phyloP scores from a whole-genome alignment of 805 yeast genomes.

The Metschnikowia baotianmanensis region DNA sequence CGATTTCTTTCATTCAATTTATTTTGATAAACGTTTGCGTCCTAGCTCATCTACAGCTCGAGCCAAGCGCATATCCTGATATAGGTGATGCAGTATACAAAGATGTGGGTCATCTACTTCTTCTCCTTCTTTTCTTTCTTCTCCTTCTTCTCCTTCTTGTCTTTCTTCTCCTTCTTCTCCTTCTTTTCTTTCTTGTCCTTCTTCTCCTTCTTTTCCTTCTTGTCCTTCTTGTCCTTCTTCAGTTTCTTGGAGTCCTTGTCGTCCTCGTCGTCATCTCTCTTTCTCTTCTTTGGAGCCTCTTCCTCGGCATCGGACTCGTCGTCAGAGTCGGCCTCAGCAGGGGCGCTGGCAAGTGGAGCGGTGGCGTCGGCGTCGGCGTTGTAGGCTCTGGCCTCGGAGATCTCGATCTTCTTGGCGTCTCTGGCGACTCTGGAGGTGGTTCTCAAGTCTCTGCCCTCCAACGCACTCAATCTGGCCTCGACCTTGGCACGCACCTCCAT shows the following conservation, averaged over 20 bases:
- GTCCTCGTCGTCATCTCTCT: constrained; percentile 20
- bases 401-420: constrained; percentile 82
- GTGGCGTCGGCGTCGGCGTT: constrained; percentile 85
- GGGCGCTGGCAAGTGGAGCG: constrained; percentile 43
- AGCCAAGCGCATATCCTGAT: constrained; percentile 4
- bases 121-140: too few species aligned
- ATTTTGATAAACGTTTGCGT: background rate
- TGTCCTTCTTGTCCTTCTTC: constrained; percentile 23
- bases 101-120: constrained; percentile 24
- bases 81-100: constrained; percentile 19
- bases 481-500: constrained; percentile 87
- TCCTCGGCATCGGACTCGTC: constrained; percentile 21
- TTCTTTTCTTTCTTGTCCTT: constrained; percentile 46
- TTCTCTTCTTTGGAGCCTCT: constrained; percentile 19
- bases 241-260: constrained; percentile 17
- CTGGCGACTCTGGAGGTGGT: constrained; percentile 80
- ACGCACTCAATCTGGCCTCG: constrained; percentile 88
- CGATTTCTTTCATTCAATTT: background rate
- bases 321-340: constrained; percentile 23
- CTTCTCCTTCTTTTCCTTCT: constrained; percentile 35
- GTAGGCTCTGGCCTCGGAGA: constrained; percentile 82
- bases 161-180: constrained; percentile 51
- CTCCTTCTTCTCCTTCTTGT: constrained; percentile 41
- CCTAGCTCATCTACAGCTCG: background rate
- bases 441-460: constrained; percentile 96